Base-by-base conservation (phyloP, 202 grass and related monocot species). In the Alloteropsis angusta region DNA sequence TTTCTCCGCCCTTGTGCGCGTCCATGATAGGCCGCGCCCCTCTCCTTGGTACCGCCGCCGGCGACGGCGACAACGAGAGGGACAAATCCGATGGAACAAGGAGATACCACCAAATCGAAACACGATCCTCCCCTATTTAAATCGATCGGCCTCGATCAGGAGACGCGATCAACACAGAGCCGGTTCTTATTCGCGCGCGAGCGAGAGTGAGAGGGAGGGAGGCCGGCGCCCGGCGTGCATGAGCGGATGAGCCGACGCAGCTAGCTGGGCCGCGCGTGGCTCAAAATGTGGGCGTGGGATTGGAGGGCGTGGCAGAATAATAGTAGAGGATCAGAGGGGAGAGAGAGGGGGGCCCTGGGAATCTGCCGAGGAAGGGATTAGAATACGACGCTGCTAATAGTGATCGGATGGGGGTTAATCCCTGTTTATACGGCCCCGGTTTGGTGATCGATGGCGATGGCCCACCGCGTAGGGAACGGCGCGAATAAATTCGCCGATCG, bases 371-470 rank as follows among this genome's bases (percentile, higher is more conserved):
- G 38, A 7, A 12, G 12, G 64, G 68, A 80, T 53, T 87, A 74
- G 66, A 77, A 77, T 71, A 76, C 0, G 45, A 23, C 9, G 15
- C 4, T 37, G 79, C 16, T 25, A 65, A 22, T 19, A 42, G 53
- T 70, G 63, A 38, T 63, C 8, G 62, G 46, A 87, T 83, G 85
- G 85, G 85, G 68, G 61, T 0, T 36, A 80, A 88, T 47, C 1
- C 8, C 54, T 84, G 70, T 75, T 88, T 80, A 84, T 88, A 47
- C 46, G 70, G 28, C 16, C 39, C 10, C 17, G 60, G 50, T 37
- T 65, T 25, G 70, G 70, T 58, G 76, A 80, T 32, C 38, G 76
- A 88, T 81, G 86, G 81, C 39, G 70, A 88, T 84, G 86, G 55
- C 47, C 77, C 71, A 72, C 81, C 71, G 84, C 77, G 82, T 58